These are phyloP conservation scores for Typha latifolia DNA, from an alignment of 176 grass and related monocot species.

Conservation along the genomic window DNA sequence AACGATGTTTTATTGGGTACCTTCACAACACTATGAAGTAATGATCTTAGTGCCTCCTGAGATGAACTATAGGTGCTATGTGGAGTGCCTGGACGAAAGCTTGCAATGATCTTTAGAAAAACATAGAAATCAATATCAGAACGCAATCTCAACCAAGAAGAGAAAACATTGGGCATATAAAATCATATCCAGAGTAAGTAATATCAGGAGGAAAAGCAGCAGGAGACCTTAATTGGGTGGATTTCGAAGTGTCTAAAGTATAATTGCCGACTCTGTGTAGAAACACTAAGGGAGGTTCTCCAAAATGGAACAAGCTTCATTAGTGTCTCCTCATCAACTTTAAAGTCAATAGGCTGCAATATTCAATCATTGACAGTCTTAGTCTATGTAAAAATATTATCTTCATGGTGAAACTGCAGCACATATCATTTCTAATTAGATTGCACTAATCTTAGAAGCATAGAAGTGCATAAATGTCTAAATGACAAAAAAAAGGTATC, in stretches of 20 bases:
- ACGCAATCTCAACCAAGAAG: neutral
- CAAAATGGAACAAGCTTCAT: slow-evolving; percentile 90
- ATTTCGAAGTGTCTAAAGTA: slow-evolving; percentile 86
- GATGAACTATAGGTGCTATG: slow-evolving; percentile 56
- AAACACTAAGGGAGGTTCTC: slow-evolving; percentile 64
- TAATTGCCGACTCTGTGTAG: slow-evolving; percentile 42
- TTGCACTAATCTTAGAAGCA: no score
- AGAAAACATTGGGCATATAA: slow-evolving; percentile 14
- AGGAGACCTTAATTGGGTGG: slow-evolving; percentile 75
- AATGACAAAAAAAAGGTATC: no score
- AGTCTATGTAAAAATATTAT: neutral
- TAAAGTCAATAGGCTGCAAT: slow-evolving; percentile 68
- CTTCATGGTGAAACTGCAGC: no score
- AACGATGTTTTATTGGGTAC: slow-evolving; percentile 13
- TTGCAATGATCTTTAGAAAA: slow-evolving; percentile 57
- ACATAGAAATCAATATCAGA: slow-evolving; percentile 27
- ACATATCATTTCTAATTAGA: no score
- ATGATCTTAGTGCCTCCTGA: slow-evolving; percentile 68
- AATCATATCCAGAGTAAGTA: slow-evolving; percentile 6
- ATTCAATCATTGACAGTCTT: slow-evolving; percentile 6
- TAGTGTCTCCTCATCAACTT: slow-evolving; percentile 74
- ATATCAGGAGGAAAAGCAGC: slow-evolving; percentile 17
- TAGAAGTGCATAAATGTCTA: no score
- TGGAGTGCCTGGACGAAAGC: slow-evolving; percentile 64
- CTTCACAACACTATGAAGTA: slow-evolving; percentile 76